Base-by-base conservation (phyloP, 2,329 filamentous ascomycete species). In the Arthrobotrys pseudoclavata region DNA sequence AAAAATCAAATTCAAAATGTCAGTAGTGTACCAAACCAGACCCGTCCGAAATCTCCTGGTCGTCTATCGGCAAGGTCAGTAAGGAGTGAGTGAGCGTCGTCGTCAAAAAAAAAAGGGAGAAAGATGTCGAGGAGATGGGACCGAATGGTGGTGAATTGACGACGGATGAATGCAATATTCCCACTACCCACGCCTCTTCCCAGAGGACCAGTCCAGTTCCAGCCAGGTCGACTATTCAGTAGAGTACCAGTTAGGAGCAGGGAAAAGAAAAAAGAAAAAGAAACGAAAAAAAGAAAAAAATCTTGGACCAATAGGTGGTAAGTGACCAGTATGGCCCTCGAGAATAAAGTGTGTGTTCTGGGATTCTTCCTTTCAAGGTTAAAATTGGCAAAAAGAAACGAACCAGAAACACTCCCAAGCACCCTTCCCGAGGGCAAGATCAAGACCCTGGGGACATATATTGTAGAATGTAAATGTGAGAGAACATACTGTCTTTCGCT, bases 331-430 rank as follows among this genome's bases (percentile, higher is more conserved):
- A 69, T 69, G 66, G 61, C 34, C 66, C 22, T 31, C 34, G 31
- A n/a, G 60, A 53, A 53, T 29, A 53, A 31, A 24, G 50, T 53
- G 47, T 50, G 47, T 20, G 24, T 37, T 60, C 42, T 55, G 69
- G 69, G 60, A 74, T 67, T 74, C 69, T 74, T 74, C 69, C 69
- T 47, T 50, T 67, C 42, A 37, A 74, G 69, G 69, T 74, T 74
- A 74, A 67, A 74, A 74, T 53, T 42, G 62, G 69, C 62, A 74
- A 74, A 74, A 74, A 74, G 69, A 74, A 74, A 74, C 45, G 69
- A 72, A 22, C 18, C 7, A 45, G 52, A 57, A 37, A 55, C 26
- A 55, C 20, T 13, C n/a, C n/a, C 6, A 52, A 29, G 15, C 1
- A 10, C 13, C 48, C 48, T n/a, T 4, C 4, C 7, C 31, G 7